Percentiles rank a stretch among this genome's conserved stretches.
These are phyloP conservation scores for Pleurotus tuoliensis DNA, from an alignment of 768 basidiomycete genomes.

Conservation along the genomic window DNA sequence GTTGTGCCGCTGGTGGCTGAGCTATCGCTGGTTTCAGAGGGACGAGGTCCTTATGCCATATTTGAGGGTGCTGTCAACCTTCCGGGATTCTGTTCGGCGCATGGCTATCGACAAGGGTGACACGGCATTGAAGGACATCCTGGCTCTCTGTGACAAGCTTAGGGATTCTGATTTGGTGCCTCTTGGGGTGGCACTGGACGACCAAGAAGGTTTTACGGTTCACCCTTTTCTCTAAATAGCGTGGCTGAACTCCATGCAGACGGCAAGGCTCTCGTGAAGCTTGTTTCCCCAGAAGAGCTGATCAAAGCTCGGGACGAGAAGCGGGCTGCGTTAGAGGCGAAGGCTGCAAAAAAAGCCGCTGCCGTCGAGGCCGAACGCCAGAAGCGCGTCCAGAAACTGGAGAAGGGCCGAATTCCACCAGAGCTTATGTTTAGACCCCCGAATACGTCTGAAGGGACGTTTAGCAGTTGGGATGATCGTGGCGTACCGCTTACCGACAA, in stretches of 20 bases:
- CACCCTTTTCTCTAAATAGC: background rate
- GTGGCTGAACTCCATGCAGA: slow-evolving; percentile 39
- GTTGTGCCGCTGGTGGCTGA: slow-evolving; percentile 5
- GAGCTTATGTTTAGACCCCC: slow-evolving; percentile 83
- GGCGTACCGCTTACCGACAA: slow-evolving; percentile 86
- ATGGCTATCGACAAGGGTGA: slow-evolving; percentile 73
- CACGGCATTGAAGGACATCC: slow-evolving; percentile 69
- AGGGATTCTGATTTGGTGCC: slow-evolving; percentile 88
- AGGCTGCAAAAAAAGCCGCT: slow-evolving; percentile 76
- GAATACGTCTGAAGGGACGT: slow-evolving; percentile 66
- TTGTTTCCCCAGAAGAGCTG: slow-evolving; percentile 79
- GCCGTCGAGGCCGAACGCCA: slow-evolving; percentile 58
- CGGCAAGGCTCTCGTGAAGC: slow-evolving; percentile 92
- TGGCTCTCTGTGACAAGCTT: slow-evolving; percentile 84
- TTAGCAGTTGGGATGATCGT: slow-evolving; percentile 77
- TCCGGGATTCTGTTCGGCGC: slow-evolving; percentile 85
- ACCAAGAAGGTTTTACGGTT: slow-evolving; percentile 74
- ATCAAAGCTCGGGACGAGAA: slow-evolving; percentile 89
- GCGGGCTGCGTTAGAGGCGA: slow-evolving; percentile 66
- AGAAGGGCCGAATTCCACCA: slow-evolving; percentile 76
- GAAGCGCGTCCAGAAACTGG: slow-evolving; percentile 74
- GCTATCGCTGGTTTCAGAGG: slow-evolving; percentile 40
- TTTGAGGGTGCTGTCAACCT: slow-evolving; percentile 76
- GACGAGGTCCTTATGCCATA: slow-evolving; percentile 90
- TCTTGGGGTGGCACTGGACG: slow-evolving; percentile 94